phyloP scores from a whole-genome alignment of 1,284 basidiomycete species.

The Heimioporus retisporus region DNA sequence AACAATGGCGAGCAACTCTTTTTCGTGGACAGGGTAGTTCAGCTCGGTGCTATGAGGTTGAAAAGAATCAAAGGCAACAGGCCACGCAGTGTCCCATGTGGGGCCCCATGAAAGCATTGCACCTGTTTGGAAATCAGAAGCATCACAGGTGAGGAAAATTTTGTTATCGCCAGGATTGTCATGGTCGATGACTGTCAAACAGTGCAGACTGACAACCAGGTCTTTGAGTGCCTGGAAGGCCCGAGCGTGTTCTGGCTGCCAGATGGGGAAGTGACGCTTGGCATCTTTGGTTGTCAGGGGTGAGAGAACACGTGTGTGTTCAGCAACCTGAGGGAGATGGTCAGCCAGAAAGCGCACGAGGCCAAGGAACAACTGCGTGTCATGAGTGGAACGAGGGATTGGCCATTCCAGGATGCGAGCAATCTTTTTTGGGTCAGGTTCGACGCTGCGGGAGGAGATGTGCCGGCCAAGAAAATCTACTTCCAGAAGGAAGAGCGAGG shows the following conservation, averaged over 20 bases:
- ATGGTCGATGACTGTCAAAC: slow-evolving; percentile 35
- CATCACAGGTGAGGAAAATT: slow-evolving; percentile 51
- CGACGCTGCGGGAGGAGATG: not conserved
- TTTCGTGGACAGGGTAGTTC: too few species aligned
- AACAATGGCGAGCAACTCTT: too few species aligned
- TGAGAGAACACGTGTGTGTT: too few species aligned
- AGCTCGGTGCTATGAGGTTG: too few species aligned
- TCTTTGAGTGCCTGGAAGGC: slow-evolving; percentile 54
- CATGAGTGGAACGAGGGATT: slow-evolving; percentile 29
- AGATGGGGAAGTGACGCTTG: too few species aligned
- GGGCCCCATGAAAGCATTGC: too few species aligned
- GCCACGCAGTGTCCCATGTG: too few species aligned
- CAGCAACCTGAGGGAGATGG: not conserved
- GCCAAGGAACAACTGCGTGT: slow-evolving; percentile 50
- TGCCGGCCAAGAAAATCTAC: not conserved
- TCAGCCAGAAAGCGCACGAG: slow-evolving; percentile 22
- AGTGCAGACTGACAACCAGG: slow-evolving; percentile 38
- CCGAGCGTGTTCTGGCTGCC: too few species aligned
- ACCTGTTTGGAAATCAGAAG: slow-evolving; percentile 42
- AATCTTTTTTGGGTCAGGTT: not conserved
- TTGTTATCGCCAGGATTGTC: slow-evolving; percentile 38
- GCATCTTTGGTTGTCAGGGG: too few species aligned
- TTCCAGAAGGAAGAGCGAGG: not conserved
- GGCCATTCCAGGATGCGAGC: slow-evolving; percentile 43
- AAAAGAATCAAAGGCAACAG: too few species aligned